Evolutionary conservation across 805 yeast species (phyloP).

Genomic region (Yarrowia sp.): DNA sequence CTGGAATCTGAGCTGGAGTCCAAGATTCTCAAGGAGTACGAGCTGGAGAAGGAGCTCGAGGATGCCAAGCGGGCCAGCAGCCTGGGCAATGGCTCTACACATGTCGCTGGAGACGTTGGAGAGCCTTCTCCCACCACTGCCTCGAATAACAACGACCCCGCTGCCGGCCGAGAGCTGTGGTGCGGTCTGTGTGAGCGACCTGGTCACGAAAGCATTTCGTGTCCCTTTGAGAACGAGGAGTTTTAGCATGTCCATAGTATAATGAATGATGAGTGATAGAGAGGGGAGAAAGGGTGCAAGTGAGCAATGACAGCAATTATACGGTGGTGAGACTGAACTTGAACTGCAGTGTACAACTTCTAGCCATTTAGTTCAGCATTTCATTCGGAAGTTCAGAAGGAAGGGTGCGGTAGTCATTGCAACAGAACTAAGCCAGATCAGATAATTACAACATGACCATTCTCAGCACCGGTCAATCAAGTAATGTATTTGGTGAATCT

Average conservation of each 20-base stretch:
- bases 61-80: slow-evolving; percentile 22
- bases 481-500: too few species aligned
- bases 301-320: too few species aligned
- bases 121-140: background rate
- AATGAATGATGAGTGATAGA: slow-evolving; percentile 3
- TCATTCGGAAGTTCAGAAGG: too few species aligned
- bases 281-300: too few species aligned
- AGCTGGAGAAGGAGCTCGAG: slow-evolving; percentile 47
- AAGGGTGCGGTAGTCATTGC: too few species aligned
- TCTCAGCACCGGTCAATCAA: too few species aligned
- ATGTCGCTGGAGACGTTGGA: background rate
- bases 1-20: slow-evolving; percentile 46
- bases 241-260: slow-evolving; percentile 48
- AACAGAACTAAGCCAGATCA: too few species aligned
- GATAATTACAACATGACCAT: too few species aligned
- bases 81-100: slow-evolving; percentile 15
- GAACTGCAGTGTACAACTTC: too few species aligned
- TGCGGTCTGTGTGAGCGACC: slow-evolving; percentile 91
- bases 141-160: slow-evolving; percentile 58
- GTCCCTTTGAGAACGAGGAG: slow-evolving; percentile 79
- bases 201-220: slow-evolving; percentile 86
- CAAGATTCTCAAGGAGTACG: slow-evolving; percentile 47
- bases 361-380: too few species aligned
- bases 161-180: slow-evolving; percentile 80
- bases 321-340: too few species aligned